These are phyloP conservation scores for Coniochaeta prunicola DNA, from an alignment of 2,329 filamentous ascomycete species.

Conservation along the genomic window DNA sequence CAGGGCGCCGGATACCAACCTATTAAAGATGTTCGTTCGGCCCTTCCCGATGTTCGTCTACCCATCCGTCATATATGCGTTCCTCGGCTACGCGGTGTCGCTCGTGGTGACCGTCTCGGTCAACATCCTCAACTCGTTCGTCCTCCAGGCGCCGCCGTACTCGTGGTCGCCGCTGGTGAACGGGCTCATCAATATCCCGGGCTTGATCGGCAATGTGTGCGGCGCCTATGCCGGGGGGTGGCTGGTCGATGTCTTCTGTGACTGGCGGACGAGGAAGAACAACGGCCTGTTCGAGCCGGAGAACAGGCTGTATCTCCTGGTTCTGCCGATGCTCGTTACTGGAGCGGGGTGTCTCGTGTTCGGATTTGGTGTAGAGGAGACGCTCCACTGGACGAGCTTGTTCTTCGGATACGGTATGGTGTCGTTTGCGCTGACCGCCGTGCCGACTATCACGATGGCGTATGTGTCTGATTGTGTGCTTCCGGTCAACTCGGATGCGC, in stretches of 20 bases:
- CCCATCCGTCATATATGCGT: conserved; percentile 22
- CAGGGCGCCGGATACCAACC: conserved; percentile 13
- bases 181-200: conserved; percentile 23
- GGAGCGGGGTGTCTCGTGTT: conserved; percentile 34
- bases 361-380: conserved; percentile 33
- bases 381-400: conserved; percentile 32
- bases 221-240: conserved; percentile 34
- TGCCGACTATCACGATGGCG: conserved; percentile 34
- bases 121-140: conserved; percentile 23
- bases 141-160: conserved; percentile 23
- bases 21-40: conserved; percentile 18
- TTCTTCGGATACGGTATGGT: conserved; percentile 40
- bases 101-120: conserved; percentile 20
- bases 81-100: conserved; percentile 21
- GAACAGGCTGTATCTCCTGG: conserved; percentile 29
- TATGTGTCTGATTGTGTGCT: conserved; percentile 30
- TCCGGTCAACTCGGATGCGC: conserved; percentile 21
- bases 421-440: conserved; percentile 32
- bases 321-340: conserved; percentile 31
- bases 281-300: conserved; percentile 37
- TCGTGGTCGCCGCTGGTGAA: conserved; percentile 21
- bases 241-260: conserved; percentile 33
- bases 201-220: conserved; percentile 31
- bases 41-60: conserved; percentile 22
- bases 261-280: conserved; percentile 30